Percentiles rank a stretch among this genome's conserved stretches.
phyloP scores from a whole-genome alignment of 2,329 filamentous ascomycete genomes.

The Epichloe uncinata region DNA sequence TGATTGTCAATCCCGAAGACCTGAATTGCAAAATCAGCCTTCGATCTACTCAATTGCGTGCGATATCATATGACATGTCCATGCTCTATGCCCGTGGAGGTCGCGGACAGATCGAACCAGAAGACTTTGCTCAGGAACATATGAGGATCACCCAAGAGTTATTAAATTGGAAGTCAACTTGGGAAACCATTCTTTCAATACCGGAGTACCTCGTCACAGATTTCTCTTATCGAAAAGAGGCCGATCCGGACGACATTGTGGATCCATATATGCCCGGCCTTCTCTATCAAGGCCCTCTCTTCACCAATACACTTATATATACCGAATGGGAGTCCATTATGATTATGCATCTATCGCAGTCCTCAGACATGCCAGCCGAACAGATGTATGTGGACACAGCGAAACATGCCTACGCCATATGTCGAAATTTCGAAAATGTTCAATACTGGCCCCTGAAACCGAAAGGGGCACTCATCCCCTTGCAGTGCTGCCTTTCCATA shows the following conservation, averaged over 20 bases:
- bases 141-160: constrained; percentile 34
- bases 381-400: constrained; percentile 40
- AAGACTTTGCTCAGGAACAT: constrained; percentile 54
- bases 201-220: constrained; percentile 48
- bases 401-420: constrained; percentile 53
- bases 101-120: constrained; percentile 47
- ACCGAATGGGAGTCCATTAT: constrained; percentile 69
- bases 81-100: constrained; percentile 58
- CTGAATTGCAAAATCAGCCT: constrained; percentile 54
- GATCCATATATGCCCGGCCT: constrained; percentile 56
- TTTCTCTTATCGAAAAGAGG: constrained; percentile 40
- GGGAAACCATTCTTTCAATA: constrained; percentile 51
- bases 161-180: constrained; percentile 35
- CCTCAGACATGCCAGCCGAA: constrained; percentile 41
- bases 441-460: constrained; percentile 58
- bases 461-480: constrained; percentile 55
- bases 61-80: constrained; percentile 70
- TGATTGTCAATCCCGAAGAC: constrained; percentile 44
- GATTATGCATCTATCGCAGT: constrained; percentile 70
- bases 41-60: constrained; percentile 50
- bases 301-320: constrained; percentile 58
- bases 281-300: constrained; percentile 59
- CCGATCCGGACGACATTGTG: constrained; percentile 53
- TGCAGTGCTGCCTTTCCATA: constrained; percentile 66
- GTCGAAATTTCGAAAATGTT: constrained; percentile 68